Evolutionary conservation across 1,139 yeast species (phyloP).

Genomic region (Saccharomyces hybrid): DNA sequence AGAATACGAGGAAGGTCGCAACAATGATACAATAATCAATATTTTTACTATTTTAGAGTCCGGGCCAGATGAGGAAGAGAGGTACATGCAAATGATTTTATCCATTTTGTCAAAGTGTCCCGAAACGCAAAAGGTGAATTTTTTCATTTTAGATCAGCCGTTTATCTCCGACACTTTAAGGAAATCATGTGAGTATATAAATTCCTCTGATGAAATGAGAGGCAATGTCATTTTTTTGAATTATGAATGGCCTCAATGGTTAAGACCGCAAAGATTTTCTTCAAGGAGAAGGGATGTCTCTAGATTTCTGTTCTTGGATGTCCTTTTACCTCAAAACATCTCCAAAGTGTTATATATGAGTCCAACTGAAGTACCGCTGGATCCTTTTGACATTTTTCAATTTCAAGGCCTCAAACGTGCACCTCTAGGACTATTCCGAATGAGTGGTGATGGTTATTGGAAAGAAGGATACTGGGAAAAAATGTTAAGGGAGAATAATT

Average conservation of each 20-base stretch:
- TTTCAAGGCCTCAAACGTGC: constrained; percentile 1
- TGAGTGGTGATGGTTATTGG: constrained; percentile 90
- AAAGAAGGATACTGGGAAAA: constrained; percentile 84
- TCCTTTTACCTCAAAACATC: constrained; percentile 70
- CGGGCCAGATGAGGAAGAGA: constrained; percentile 57
- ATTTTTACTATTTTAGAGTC: constrained; percentile 83
- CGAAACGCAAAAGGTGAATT: constrained; percentile 48
- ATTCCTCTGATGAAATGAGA: constrained; percentile 36
- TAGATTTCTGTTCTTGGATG: constrained; percentile 79
- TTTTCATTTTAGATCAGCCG: constrained; percentile 76
- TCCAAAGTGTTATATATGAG: constrained; percentile 77
- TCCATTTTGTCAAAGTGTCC: constrained; percentile 61
- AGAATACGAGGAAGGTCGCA: background rate
- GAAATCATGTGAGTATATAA: constrained; percentile 51
- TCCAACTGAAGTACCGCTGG: constrained; percentile 60
- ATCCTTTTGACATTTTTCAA: constrained; percentile 43
- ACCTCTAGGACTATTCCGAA: constrained; percentile 38
- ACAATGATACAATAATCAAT: constrained; percentile 55
- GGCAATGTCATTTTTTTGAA: constrained; percentile 52
- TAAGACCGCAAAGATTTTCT: constrained; percentile 65
- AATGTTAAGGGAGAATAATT: constrained; percentile 46
- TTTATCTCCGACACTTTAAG: constrained; percentile 66
- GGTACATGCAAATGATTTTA: constrained; percentile 68
- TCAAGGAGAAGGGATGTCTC: constrained; percentile 84
- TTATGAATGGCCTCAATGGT: constrained; percentile 91